phyloP scores from a whole-genome alignment of 2,329 filamentous ascomycete genomes.

The Diaporthe ilicicola region DNA sequence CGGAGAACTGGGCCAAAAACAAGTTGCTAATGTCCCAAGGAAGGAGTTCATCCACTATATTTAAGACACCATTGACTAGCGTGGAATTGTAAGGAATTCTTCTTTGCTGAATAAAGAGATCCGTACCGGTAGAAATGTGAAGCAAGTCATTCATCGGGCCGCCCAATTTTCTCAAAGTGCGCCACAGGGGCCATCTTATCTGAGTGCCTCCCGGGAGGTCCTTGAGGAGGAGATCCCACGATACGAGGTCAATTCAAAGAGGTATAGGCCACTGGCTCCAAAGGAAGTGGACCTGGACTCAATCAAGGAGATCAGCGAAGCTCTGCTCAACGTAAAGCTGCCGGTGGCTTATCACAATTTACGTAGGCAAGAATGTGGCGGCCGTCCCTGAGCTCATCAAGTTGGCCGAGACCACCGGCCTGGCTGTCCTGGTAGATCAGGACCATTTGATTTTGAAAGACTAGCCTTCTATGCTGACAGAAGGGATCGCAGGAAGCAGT shows the following conservation, averaged over 20 bases:
- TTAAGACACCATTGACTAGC: not conserved
- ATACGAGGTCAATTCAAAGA: not conserved
- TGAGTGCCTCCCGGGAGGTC: constrained; percentile 40
- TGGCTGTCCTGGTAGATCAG: not conserved
- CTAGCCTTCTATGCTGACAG: not conserved
- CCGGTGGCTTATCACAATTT: not conserved
- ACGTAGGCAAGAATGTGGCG: not conserved
- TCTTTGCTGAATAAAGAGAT: not conserved
- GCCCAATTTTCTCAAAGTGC: constrained; percentile 9
- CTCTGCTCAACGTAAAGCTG: not conserved
- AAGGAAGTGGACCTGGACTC: not conserved
- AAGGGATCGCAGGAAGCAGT: constrained; percentile 44
- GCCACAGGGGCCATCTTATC: constrained; percentile 39
- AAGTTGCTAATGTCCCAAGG: not conserved
- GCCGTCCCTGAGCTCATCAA: not conserved
- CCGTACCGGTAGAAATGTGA: not conserved
- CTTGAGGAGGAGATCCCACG: constrained; percentile 45
- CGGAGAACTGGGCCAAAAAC: not conserved
- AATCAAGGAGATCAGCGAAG: not conserved
- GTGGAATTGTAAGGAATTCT: not conserved
- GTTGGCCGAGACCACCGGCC: not conserved
- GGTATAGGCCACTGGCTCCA: not conserved
- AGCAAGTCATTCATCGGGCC: constrained; percentile 18
- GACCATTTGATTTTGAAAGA: fast-evolving
- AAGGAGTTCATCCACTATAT: not conserved